Evolutionary conservation across 106 monocot species (phyloP).

Genomic region (Vanilla planifolia): DNA sequence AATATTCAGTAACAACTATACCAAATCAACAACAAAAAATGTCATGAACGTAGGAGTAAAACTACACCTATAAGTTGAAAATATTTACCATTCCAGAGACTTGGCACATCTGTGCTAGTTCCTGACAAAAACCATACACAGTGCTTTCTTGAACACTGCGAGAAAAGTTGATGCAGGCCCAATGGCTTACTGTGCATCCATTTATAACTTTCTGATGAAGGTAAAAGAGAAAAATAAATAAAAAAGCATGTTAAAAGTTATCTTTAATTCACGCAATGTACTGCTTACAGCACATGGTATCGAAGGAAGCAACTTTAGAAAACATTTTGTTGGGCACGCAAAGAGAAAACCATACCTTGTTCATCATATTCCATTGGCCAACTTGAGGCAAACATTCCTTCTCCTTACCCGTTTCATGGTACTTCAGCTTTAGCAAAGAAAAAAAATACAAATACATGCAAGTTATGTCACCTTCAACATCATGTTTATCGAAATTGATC

Average conservation of each 20-base stretch:
- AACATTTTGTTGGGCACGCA: neutral
- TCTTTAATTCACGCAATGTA: neutral
- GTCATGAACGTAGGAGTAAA: too few species aligned
- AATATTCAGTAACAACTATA: neutral
- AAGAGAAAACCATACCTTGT: slow-evolving; percentile 48
- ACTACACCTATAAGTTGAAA: neutral
- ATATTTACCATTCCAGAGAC: slow-evolving; percentile 76
- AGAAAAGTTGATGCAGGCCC: slow-evolving; percentile 94
- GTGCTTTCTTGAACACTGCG: slow-evolving; percentile 68
- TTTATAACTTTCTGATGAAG: slow-evolving; percentile 83
- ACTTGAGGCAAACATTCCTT: slow-evolving; percentile 88
- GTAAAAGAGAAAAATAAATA: neutral
- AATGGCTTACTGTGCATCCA: slow-evolving; percentile 69
- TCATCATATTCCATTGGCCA: slow-evolving; percentile 98
- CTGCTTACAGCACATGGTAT: neutral
- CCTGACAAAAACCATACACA: slow-evolving; percentile 77
- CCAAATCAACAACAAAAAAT: too few species aligned
- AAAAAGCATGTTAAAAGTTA: neutral
- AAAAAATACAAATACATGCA: slow-evolving; percentile 8
- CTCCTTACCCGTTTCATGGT: slow-evolving; percentile 80
- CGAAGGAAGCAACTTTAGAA: neutral
- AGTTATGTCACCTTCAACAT: neutral
- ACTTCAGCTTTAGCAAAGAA: slow-evolving; percentile 58
- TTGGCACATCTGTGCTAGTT: slow-evolving; percentile 80
- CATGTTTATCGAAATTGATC: neutral